Conservation (phyloP, 1,139 yeast genomes). For the Blastobotrys buckinghamii region DNA sequence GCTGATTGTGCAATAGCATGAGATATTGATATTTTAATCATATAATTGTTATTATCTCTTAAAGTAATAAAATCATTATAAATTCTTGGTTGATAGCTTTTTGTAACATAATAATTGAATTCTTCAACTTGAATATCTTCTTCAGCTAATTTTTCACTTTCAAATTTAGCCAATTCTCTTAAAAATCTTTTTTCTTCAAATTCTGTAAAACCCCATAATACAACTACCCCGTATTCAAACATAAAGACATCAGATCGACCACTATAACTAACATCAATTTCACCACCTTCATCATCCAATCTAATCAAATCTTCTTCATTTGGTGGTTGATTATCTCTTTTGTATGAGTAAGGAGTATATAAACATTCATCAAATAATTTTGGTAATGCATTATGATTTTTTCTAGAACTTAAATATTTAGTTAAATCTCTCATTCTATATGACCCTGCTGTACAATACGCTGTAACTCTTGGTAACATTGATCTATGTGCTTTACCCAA, state of each 20-base stretch:
- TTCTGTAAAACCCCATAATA: conserved; percentile 88
- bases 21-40: conserved; percentile 82
- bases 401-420: conserved; percentile 79
- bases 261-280: conserved; percentile 72
- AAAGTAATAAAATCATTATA: conserved; percentile 92
- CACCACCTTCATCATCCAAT: conserved; percentile 91
- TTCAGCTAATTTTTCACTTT: conserved; percentile 79
- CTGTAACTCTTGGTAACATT: conserved; percentile 70
- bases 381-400: conserved; percentile 63
- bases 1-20: conserved; percentile 93
- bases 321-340: conserved; percentile 49
- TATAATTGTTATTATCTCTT: conserved; percentile 83
- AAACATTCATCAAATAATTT: conserved; percentile 89
- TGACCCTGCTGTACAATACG: conserved; percentile 92
- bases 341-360: conserved; percentile 76
- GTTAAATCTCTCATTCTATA: conserved; percentile 82
- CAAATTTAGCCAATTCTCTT: conserved; percentile 78
- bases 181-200: conserved; percentile 80
- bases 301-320: conserved; percentile 48
- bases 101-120: conserved; percentile 88
- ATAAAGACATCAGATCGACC: conserved; percentile 72
- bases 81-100: conserved; percentile 89
- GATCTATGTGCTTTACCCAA: conserved; percentile 82
- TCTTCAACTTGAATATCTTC: conserved; percentile 94
- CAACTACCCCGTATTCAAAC: conserved; percentile 92